Evolutionary conservation across 441 rosid species (phyloP), one percentile per base, ranked within the genome.

Genomic region (Erodium texanum): DNA sequence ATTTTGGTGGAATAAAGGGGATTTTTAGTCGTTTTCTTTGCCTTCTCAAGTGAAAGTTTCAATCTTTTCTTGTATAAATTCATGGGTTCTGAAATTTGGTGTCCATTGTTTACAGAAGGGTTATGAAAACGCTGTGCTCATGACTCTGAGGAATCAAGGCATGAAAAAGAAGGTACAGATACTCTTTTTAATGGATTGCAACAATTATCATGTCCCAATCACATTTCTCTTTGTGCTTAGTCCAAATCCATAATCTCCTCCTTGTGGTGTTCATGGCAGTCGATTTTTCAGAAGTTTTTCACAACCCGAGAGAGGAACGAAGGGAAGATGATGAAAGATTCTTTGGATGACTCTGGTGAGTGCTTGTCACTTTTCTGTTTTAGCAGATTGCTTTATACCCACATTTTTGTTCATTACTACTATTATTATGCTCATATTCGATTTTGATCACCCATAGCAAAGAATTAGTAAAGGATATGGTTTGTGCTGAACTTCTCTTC

Each of bases 281-380:
- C 81, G 24, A 75, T 86, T 68, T 73, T 78, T 63, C 73, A 70
- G 65, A 78, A 75, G 74, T 36, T 86, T 32, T 77, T 82, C 70
- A 75, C 72, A 23, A 45, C 58, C 34, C 71, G 67, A 18, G 54
- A 45, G 54, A 16, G 54, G 62, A 81, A 70, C 59, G 77, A 52
- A 56, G 75, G 70, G 41, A 74, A 66, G 74, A 18, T 27, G 69
- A 66, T 20, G 54, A 71, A 69, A 74, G 75, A 63, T 36, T 36
- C 76, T 19, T n/a, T 67, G 67, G 73, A 66, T 67, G 75, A 72
- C 14, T 63, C 78, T 19, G 79, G 84, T 79, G 75, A 76, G 83
- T 73, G 54, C 54, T 45, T 15, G 45, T 27, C 58, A 38, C 29
- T 59, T 56, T 59, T 59, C 63, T 59, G 63, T 36, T 36, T 36